Evolutionary conservation across 2,329 filamentous ascomycete genomes (phyloP).

Genomic region (Colletotrichum sidae): DNA sequence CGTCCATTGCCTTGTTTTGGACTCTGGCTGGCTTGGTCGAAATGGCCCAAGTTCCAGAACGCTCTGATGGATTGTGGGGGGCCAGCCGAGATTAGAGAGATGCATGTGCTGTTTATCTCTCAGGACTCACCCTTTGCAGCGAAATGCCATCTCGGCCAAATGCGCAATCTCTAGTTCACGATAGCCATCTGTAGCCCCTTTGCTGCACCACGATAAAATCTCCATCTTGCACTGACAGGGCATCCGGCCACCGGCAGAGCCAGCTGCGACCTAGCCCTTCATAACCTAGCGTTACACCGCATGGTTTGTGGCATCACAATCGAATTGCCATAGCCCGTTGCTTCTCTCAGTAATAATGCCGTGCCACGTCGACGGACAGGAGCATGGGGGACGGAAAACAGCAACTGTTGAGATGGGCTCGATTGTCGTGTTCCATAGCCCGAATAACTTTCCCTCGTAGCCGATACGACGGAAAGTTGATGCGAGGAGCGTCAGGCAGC

Average conservation of each 20-base stretch:
- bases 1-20: neutral
- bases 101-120: conserved; percentile 19
- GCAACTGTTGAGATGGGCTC: neutral
- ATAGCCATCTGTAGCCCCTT: conserved; percentile 29
- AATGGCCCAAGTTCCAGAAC: conserved; percentile 33
- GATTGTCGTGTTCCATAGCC: neutral
- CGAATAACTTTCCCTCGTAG: neutral
- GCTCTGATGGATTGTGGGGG: conserved; percentile 30
- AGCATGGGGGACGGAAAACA: neutral
- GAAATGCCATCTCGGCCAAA: conserved; percentile 31
- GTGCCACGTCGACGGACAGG: conserved; percentile 1
- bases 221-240: conserved; percentile 18
- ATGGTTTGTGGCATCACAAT: conserved; percentile 30
- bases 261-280: conserved; percentile 5
- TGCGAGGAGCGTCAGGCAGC: too few species aligned
- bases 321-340: conserved; percentile 13
- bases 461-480: too few species aligned
- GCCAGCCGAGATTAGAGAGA: conserved; percentile 9
- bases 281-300: conserved; percentile 17
- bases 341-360: neutral
- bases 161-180: conserved; percentile 30
- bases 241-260: neutral
- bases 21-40: conserved; percentile 5
- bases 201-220: conserved; percentile 11
- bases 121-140: conserved; percentile 20